Conservation (phyloP, 2,329 filamentous ascomycete species). For the Colletotrichum karsti region DNA sequence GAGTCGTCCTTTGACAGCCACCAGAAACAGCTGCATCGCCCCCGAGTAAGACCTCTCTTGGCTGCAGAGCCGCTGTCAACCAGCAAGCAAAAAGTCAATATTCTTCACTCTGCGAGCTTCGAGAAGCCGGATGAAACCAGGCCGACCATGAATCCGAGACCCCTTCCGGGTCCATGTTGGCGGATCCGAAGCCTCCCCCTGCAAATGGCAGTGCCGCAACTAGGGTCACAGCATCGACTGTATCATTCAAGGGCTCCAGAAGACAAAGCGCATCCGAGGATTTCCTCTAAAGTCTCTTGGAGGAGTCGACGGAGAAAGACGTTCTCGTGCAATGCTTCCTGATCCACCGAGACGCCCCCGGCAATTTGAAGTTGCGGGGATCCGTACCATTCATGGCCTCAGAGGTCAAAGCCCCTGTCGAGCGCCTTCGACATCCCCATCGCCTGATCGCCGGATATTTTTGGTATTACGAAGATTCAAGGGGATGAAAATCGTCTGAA, state of each 20-base stretch:
- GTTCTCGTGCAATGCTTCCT: background rate
- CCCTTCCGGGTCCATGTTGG: background rate
- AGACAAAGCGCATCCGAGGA: background rate
- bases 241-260: background rate
- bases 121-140: background rate
- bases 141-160: background rate
- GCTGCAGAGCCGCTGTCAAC: too few relatives aligned
- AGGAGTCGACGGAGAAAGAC: background rate
- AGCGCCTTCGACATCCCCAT: background rate
- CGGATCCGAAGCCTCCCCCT: background rate
- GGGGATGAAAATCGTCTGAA: background rate
- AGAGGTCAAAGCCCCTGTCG: background rate
- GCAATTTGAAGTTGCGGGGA: background rate
- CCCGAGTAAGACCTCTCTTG: too few relatives aligned
- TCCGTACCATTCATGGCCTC: background rate
- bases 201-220: background rate
- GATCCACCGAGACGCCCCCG: background rate
- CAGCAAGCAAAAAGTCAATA: background rate
- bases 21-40: too few relatives aligned
- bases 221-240: background rate
- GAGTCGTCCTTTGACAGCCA: too few relatives aligned
- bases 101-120: background rate
- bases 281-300: background rate
- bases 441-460: background rate
- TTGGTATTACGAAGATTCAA: background rate